These are phyloP conservation scores for Gastroboletus turbinatus DNA, from an alignment of 1,284 basidiomycete species.

Conservation along the genomic window DNA sequence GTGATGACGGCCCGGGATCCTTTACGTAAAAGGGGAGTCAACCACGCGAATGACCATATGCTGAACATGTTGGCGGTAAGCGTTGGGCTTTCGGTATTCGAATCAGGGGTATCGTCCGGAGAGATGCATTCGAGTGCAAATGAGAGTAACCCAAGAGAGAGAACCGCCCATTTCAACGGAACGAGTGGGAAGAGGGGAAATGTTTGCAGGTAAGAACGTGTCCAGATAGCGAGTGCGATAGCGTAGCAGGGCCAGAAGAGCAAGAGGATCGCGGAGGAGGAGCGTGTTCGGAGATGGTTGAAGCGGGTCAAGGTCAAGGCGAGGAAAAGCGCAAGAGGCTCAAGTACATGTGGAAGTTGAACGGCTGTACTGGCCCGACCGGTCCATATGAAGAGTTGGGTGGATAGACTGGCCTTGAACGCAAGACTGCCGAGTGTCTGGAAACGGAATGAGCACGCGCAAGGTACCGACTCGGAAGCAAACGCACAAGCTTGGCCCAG, in stretches of 20 bases:
- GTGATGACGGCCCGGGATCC: constrained; percentile 64
- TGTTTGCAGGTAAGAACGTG: constrained; percentile 48
- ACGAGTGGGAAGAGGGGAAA: constrained; percentile 35
- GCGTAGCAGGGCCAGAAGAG: constrained; percentile 84
- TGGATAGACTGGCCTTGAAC: constrained; percentile 41
- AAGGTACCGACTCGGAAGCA: background rate
- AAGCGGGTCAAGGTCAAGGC: constrained; percentile 53
- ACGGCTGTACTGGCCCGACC: constrained; percentile 35
- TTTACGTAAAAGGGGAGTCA: constrained; percentile 76
- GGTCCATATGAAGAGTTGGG: constrained; percentile 42
- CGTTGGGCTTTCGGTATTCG: constrained; percentile 67
- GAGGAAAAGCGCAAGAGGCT: constrained; percentile 50
- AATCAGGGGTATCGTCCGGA: constrained; percentile 56
- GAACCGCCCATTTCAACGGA: constrained; percentile 50
- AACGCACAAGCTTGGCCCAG: constrained; percentile 57
- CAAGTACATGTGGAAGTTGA: constrained; percentile 56
- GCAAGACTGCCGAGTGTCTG: constrained; percentile 50
- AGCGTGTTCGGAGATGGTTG: constrained; percentile 78
- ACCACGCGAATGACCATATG: constrained; percentile 76
- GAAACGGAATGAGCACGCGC: background rate
- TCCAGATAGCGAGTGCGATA: constrained; percentile 53
- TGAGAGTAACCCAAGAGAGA: constrained; percentile 51
- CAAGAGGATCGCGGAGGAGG: constrained; percentile 76
- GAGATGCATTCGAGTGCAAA: constrained; percentile 74
- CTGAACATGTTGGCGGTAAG: constrained; percentile 84